Evolutionary conservation across 1,284 basidiomycete genomes (phyloP), one percentile per base, ranked within the genome.

Genomic region (Gymnopus androsaceus): DNA sequence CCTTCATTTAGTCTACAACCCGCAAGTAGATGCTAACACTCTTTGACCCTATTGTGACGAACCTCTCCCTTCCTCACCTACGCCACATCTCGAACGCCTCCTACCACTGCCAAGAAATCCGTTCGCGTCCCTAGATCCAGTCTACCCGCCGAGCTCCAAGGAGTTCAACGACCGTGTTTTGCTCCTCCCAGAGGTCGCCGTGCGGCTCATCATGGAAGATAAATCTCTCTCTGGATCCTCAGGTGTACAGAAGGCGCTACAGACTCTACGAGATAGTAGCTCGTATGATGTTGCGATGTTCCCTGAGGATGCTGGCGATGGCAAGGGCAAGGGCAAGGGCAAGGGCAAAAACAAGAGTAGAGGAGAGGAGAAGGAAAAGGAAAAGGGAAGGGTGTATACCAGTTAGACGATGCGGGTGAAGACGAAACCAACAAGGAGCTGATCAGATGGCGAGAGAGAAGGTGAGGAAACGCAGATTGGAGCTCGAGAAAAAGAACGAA

Each of bases 241-340:
- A 56, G 64, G 71, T 3, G 62, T 66, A 36, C 60, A 73, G 3
- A 73, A 80, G 17, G 86, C 85, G 0, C 64, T 88, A 12, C 65
- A 71, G 19, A 83, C 85, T n/a, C 69, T 92, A 38, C 77, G 84
- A 21, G 87, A 89, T 45, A 92, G 89, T 61, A 81, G 85, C 1
- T 78, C 80, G 38, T 92, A 90, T 61, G 90, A 90, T 2, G 84
- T 87, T 4, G 81, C 85, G 2, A 92, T 92, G 88, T 92, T 92
- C 65, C 90, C 82, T 1, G 81, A 79, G 40, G 77, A 78, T 51
- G 74, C 71, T 9, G 76, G 73, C 25, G 81, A 66, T n/a, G n/a
- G n/a, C n/a, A 2, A 72, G 31, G 3, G 37, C 50, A 37, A 34
- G 55, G 31, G 2, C 31, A 30, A 53, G 33, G 40, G 33, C 7